A percentile compares a stretch with the other conserved stretches of the same genome.
Conservation (phyloP, 371 early-diverging fungal species). For the Mucor circinelloides region DNA sequence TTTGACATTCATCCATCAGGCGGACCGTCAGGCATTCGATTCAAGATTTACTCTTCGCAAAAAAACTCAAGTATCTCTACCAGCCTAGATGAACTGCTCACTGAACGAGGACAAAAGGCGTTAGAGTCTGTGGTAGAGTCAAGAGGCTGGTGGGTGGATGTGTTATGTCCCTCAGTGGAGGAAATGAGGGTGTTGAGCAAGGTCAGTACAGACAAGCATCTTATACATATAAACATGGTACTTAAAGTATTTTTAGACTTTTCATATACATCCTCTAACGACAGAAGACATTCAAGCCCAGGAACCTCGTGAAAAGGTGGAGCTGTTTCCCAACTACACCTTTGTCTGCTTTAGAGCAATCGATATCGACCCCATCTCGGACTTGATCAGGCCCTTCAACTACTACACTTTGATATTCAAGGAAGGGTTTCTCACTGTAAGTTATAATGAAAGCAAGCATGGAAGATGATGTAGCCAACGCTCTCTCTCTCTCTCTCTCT, state of each 20-base stretch:
- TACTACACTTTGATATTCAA: constrained; percentile 82
- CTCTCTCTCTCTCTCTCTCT: background rate
- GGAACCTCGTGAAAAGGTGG: constrained; percentile 78
- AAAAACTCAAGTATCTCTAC: background rate
- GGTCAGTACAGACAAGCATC: constrained; percentile 24
- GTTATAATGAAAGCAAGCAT: too few relatives aligned
- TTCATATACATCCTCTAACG: constrained; percentile 84
- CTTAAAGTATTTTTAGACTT: constrained; percentile 30
- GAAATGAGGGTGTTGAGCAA: constrained; percentile 80
- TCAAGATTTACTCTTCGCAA: constrained; percentile 28
- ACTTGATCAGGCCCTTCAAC: constrained; percentile 63
- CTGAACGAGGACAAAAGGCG: constrained; percentile 33
- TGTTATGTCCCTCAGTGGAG: constrained; percentile 72
- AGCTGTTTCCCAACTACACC: constrained; percentile 70
- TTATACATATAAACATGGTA: too few relatives aligned
- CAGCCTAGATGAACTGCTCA: constrained; percentile 24
- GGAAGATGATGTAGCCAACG: too few relatives aligned
- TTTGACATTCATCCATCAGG: background rate
- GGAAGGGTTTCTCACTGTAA: constrained; percentile 62
- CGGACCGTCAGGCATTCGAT: constrained; percentile 22
- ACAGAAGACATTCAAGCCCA: constrained; percentile 89
- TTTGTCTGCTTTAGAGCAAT: constrained; percentile 72
- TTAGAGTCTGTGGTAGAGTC: constrained; percentile 49
- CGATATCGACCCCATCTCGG: constrained; percentile 58
- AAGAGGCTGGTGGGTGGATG: constrained; percentile 88